Percentiles rank a stretch among this genome's conserved stretches.
Evolutionary conservation across 23 red algal genomes (phyloP).

Genomic region (Chondrus crispus): DNA sequence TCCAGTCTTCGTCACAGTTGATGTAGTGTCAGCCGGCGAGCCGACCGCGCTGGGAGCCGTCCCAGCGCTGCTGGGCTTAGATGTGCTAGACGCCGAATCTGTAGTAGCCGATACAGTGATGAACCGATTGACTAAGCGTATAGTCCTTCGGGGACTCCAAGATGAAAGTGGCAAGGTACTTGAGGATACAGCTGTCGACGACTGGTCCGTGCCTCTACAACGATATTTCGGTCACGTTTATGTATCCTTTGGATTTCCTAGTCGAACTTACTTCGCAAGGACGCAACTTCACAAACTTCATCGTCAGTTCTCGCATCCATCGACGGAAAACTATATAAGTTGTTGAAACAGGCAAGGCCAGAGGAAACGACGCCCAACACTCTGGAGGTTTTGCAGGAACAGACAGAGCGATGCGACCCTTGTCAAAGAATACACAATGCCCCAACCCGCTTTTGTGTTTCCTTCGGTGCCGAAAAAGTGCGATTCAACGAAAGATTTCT

Average conservation of each 20-base stretch:
- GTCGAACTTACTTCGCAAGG: neutral
- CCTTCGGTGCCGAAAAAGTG: neutral
- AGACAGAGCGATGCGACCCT: neutral
- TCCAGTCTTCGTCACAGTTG: neutral
- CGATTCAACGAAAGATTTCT: slow-evolving; percentile 12
- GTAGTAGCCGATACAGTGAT: neutral
- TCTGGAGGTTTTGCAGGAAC: neutral
- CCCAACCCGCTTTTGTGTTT: slow-evolving; percentile 7
- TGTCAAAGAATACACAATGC: slow-evolving; percentile 4
- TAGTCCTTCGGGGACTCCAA: no score
- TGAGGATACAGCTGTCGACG: neutral
- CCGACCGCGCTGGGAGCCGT: no score
- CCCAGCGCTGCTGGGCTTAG: neutral
- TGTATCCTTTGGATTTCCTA: neutral
- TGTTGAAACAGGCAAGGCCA: neutral
- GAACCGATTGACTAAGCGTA: neutral
- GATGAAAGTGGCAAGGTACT: no score
- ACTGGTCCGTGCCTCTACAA: neutral
- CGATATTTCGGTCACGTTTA: neutral
- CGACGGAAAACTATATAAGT: neutral
- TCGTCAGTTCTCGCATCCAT: neutral
- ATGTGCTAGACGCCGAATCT: neutral
- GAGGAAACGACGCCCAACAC: neutral
- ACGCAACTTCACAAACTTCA: neutral
- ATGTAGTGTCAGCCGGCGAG: neutral